Evolutionary conservation across 2,329 filamentous ascomycete species (phyloP), one percentile per base, ranked within the genome.

Genomic region (Paracoccidioides brasiliensis): DNA sequence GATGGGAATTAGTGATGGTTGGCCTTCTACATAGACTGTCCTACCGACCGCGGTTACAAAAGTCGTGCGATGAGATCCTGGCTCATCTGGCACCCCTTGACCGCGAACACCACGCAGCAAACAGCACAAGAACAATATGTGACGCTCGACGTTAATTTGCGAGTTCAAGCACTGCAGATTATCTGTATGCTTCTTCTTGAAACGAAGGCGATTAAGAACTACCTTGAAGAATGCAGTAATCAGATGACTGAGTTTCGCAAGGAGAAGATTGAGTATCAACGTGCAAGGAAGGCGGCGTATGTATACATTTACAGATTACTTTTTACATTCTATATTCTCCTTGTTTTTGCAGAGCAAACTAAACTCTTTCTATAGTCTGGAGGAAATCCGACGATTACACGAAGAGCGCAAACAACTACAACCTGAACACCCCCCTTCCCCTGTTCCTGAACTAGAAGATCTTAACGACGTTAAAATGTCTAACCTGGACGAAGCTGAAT

Each of bases 181-280:
- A 81, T 96, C 55, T 89, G 88, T 68, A 84, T 91, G 76, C 76
- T 97, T 58, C 90, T 88, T 1, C 79, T 90, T 55, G 85, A 90
- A 64, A 96, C 93, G 0, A 90, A 89, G 67, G 84, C 86, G 2
- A 81, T 97, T 62, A 84, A 91, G 54, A 84, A 82, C 14, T 95
- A 94, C 67, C 86, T 98, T 77, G 89, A 95, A 62, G 85, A 91
- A 59, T 95, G 90, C 72, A 89, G 86, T 60, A 88, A 91, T 66
- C 87, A 89, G 54, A 96, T 97, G 90, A 98, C 93, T 1, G 82
- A 84, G 55, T 89, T 94, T 66, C 84, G 93, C 52, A 98, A 98
- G 70, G 87, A 94, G 67, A 96, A 95, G 74, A 95, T 96, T 58
- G 88, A 95, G 61, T 86, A 83, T 71, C 91, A 97, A 72, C 82